A percentile compares a stretch with the other conserved stretches of the same genome.
Evolutionary conservation across 116 monocot species (phyloP).

Genomic region (Trichopus zeylanicus): DNA sequence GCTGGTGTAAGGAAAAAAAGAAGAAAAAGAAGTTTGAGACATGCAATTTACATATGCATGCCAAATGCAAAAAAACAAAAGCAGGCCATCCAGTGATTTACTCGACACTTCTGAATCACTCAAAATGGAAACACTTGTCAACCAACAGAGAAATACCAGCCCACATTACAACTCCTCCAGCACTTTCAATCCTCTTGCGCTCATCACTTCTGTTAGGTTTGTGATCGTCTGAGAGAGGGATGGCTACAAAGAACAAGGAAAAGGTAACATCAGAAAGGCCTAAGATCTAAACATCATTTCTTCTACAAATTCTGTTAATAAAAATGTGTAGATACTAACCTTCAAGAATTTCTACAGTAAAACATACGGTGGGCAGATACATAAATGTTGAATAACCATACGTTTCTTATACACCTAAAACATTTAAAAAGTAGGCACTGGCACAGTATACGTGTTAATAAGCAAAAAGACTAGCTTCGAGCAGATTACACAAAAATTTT

Average conservation of each 20-base stretch:
- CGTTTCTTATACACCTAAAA: too few species aligned
- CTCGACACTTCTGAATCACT: neutral
- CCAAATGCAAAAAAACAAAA: too few species aligned
- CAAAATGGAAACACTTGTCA: neutral
- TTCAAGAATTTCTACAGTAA: too few species aligned
- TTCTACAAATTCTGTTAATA: too few species aligned
- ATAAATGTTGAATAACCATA: neutral
- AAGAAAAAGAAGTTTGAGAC: too few species aligned
- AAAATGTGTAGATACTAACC: neutral
- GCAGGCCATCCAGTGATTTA: neutral
- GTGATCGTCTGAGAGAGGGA: constrained; percentile 86
- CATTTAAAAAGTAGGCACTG: too few species aligned
- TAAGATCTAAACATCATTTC: too few species aligned
- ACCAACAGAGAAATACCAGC: constrained; percentile 48
- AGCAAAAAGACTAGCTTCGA: too few species aligned
- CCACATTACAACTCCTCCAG: constrained; percentile 91
- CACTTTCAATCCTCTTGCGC: constrained; percentile 84
- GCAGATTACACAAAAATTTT: neutral
- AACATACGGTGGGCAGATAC: too few species aligned
- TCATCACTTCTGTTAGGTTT: constrained; percentile 98
- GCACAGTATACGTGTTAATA: too few species aligned
- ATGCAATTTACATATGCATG: too few species aligned
- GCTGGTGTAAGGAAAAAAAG: too few species aligned
- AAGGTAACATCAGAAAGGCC: neutral
- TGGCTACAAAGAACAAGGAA: constrained; percentile 35